Evolutionary conservation across 2,329 filamentous ascomycete genomes (phyloP), one percentile per base, ranked within the genome.

Genomic region (Acrocalymma vagum): DNA sequence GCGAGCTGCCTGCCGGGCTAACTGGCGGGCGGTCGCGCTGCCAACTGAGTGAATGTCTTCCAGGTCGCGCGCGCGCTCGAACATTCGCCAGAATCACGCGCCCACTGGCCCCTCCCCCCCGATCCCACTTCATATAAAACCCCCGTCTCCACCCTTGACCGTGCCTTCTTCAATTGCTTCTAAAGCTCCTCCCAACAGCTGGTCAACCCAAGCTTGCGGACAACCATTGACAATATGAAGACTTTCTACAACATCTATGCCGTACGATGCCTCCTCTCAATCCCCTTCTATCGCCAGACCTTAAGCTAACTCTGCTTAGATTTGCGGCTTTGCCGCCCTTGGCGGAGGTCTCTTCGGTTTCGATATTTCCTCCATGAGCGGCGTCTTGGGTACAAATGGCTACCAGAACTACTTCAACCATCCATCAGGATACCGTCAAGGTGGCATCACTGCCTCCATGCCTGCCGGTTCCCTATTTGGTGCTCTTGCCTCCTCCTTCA

Each of bases 251-350:
- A 81, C 60, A 73, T 84, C 32, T 84, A 85, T 62, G 73, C 76
- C 48, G 84, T n/a, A n/a, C n/a, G n/a, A n/a, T n/a, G n/a, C n/a
- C n/a, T 50, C 18, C 24, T 32, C 13, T 11, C 18, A 28, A 36
- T 18, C 18, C 9, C 7, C 15, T 36, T 26, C 34, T 21, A 50
- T n/a, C n/a, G n/a, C n/a, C n/a, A n/a, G n/a, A n/a, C n/a, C n/a
- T n/a, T n/a, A n/a, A n/a, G n/a, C n/a, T n/a, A n/a, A n/a, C n/a
- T n/a, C n/a, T n/a, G n/a, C n/a, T n/a, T n/a, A n/a, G n/a, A n/a
- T 84, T 48, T 85, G 82, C 65, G 72, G 71, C 45, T 84, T 85
- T 58, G 82, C 82, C 61, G 80, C 82, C 58, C 81, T 85, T 48
- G 82, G 68, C 23, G 69, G 69, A 38, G 65, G 52, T 3, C 56